Conservation (phyloP, 2,329 filamentous ascomycete species). For the Pseudogymnoascus sp. region DNA sequence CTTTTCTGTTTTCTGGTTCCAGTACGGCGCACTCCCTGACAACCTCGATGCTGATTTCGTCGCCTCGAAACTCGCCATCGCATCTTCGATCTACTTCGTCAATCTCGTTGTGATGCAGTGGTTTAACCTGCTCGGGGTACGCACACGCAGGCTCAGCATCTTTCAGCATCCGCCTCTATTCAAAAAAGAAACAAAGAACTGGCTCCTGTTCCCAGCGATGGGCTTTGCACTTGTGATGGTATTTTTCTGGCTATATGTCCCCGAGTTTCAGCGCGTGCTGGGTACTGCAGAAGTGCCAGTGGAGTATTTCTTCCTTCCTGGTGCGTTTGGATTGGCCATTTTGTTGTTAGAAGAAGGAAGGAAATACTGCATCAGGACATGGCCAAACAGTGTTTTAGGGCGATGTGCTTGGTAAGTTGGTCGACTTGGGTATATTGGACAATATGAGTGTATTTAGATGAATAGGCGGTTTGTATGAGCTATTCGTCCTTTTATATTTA, state of each 20-base stretch:
- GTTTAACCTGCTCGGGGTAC: conserved; percentile 64
- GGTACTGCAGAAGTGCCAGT: conserved; percentile 56
- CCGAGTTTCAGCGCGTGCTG: conserved; percentile 52
- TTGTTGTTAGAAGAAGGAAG: conserved; percentile 58
- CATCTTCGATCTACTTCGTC: conserved; percentile 61
- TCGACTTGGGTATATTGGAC: not conserved
- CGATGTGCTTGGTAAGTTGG: conserved; percentile 53
- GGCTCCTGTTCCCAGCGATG: conserved; percentile 63
- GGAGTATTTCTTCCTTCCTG: conserved; percentile 70
- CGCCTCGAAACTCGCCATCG: conserved; percentile 37
- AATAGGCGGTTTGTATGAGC: no score
- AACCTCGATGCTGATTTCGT: conserved; percentile 44
- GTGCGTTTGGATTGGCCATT: conserved; percentile 59
- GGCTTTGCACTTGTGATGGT: conserved; percentile 60
- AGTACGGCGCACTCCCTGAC: conserved; percentile 45
- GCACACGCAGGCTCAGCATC: conserved; percentile 56
- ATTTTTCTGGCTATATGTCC: conserved; percentile 63
- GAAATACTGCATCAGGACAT: conserved; percentile 54
- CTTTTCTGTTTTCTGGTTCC: conserved; percentile 60
- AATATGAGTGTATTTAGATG: no score
- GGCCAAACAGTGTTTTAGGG: conserved; percentile 48
- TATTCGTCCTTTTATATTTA: no score
- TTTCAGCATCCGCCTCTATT: conserved; percentile 65
- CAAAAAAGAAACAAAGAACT: conserved; percentile 57
- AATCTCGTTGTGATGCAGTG: conserved; percentile 76